A percentile compares a stretch with the other conserved stretches of the same genome.
phyloP scores from a whole-genome alignment of 352 stramenopile species.

The Phytopythium aichiense region DNA sequence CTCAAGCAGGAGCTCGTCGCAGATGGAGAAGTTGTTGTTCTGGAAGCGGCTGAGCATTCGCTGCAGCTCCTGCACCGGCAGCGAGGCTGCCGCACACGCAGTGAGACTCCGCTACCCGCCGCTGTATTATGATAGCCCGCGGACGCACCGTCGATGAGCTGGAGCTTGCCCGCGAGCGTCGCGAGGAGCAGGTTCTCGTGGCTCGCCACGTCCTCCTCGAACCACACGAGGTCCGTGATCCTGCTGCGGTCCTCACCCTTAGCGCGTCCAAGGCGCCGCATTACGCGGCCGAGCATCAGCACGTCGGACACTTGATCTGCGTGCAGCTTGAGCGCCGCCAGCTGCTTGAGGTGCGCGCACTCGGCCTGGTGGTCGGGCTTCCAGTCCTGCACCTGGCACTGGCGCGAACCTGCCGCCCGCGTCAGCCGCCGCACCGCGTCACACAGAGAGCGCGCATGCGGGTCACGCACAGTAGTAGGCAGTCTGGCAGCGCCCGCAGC shows the following conservation, averaged over 20 bases:
- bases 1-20: conserved; percentile 51
- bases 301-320: conserved; percentile 43
- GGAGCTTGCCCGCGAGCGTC: conserved; percentile 42
- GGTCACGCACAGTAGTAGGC: conserved; percentile 58
- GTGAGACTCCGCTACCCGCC: background rate
- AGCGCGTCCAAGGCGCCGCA: conserved; percentile 17
- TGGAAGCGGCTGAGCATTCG: conserved; percentile 68
- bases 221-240: conserved; percentile 43
- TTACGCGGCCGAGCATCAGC: conserved; percentile 49
- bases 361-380: conserved; percentile 54
- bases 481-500: conserved; percentile 49
- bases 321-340: conserved; percentile 30
- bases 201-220: conserved; percentile 39
- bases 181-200: conserved; percentile 52
- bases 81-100: background rate
- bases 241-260: background rate
- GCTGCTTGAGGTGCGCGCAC: conserved; percentile 40
- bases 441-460: background rate
- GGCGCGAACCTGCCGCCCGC: conserved; percentile 37
- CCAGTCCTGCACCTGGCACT: conserved; percentile 66
- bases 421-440: background rate
- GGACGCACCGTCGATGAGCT: conserved; percentile 34
- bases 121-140: background rate
- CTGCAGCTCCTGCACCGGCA: conserved; percentile 35
- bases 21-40: conserved; percentile 81